These are phyloP conservation scores for Dunaliella primolecta DNA, from an alignment of 139 green algal species.

Conservation along the genomic window DNA sequence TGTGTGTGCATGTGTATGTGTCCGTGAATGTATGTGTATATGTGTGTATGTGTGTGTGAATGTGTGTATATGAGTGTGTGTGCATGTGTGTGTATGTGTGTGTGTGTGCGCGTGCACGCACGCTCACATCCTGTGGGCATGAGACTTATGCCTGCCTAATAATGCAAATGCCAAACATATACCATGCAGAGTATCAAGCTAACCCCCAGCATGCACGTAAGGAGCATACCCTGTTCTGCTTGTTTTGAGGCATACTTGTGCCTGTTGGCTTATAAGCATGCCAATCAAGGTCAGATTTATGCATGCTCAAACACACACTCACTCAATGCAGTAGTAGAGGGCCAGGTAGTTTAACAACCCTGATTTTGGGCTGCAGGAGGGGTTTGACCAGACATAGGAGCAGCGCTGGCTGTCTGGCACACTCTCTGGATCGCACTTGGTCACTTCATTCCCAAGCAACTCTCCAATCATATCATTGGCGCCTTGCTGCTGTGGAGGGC, in stretches of 20 bases:
- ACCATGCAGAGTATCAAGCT: no score
- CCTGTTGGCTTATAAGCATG: no score
- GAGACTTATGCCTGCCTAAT: not conserved
- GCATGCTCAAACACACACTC: no score
- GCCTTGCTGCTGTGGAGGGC: no score
- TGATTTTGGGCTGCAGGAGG: not conserved
- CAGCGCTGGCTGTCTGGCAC: not conserved
- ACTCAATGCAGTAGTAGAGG: constrained; percentile 17
- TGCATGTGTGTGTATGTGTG: not conserved
- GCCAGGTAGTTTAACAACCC: constrained; percentile 12
- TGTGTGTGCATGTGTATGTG: not conserved
- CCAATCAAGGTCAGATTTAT: no score
- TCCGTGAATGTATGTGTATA: not conserved
- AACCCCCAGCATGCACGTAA: no score
- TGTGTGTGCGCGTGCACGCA: no score
- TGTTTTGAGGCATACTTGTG: no score
- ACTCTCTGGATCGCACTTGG: not conserved
- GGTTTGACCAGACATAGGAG: constrained; percentile 2
- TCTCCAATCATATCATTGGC: no score
- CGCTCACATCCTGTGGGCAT: not conserved
- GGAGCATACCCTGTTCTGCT: no score
- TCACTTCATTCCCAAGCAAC: no score
- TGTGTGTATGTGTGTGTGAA: not conserved
- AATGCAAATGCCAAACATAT: no score
- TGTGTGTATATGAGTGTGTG: not conserved